Conservation (phyloP, 1,284 basidiomycete genomes). For the Coniophora puteana region DNA sequence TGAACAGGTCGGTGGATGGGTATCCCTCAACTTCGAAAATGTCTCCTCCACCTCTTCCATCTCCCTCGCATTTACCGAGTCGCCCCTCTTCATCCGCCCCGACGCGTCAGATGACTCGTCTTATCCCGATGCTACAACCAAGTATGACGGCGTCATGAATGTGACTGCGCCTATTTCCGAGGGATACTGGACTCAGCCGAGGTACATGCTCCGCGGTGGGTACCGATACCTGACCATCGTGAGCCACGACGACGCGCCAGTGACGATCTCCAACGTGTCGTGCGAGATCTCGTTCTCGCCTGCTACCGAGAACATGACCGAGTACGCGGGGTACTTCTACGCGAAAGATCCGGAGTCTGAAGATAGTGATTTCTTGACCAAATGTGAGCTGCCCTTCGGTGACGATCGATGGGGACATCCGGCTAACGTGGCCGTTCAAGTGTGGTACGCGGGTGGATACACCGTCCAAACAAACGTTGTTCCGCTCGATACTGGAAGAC, state of each 20-base stretch:
- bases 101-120: conserved; percentile 42
- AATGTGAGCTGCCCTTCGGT: conserved; percentile 28
- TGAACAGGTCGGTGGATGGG: conserved; percentile 42
- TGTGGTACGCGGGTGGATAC: conserved; percentile 62
- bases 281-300: conserved; percentile 56
- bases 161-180: conserved; percentile 33
- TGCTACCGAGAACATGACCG: conserved; percentile 45
- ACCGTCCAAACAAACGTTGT: conserved; percentile 60
- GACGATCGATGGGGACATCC: not conserved
- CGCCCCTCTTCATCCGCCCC: conserved; percentile 39
- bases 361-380: conserved; percentile 50
- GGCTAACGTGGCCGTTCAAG: conserved; percentile 18
- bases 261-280: conserved; percentile 48
- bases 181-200: conserved; percentile 49
- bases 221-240: conserved; percentile 56
- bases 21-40: conserved; percentile 35
- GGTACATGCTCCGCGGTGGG: conserved; percentile 43
- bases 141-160: conserved; percentile 44
- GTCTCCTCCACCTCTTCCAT: conserved; percentile 27
- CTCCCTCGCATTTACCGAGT: conserved; percentile 46
- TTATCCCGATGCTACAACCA: conserved; percentile 33
- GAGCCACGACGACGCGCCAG: conserved; percentile 28
- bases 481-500: conserved; percentile 48
- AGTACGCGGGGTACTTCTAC: conserved; percentile 56
- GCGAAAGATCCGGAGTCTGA: conserved; percentile 41